These are phyloP conservation scores for Suillus plorans DNA, from an alignment of 768 basidiomycete species.

Conservation along the genomic window DNA sequence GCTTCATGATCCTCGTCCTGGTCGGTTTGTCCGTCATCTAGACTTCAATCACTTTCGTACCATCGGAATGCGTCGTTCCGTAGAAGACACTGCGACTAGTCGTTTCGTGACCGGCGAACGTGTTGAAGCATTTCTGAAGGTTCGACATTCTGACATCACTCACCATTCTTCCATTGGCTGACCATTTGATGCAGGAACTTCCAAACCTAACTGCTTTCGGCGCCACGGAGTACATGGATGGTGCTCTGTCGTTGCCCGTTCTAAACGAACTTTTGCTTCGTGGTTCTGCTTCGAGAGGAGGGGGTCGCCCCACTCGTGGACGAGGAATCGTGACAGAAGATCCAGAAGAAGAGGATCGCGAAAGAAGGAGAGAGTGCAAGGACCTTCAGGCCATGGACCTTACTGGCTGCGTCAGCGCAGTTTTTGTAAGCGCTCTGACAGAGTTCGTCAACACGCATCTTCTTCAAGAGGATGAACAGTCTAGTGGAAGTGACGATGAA, in stretches of 20 bases:
- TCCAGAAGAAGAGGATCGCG: conserved; percentile 73
- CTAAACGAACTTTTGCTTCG: conserved; percentile 90
- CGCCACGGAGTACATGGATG: conserved; percentile 99
- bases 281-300: conserved; percentile 67
- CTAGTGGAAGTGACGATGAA: conserved; percentile 45
- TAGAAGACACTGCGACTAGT: conserved; percentile 85
- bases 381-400: conserved; percentile 89
- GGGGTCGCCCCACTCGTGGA: conserved; percentile 68
- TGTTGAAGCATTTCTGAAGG: conserved; percentile 76
- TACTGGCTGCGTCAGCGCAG: conserved; percentile 91
- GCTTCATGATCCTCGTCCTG: conserved; percentile 68
- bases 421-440: conserved; percentile 82
- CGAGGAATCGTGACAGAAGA: conserved; percentile 54
- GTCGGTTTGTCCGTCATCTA: conserved; percentile 80
- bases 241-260: conserved; percentile 80
- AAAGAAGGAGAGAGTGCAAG: conserved; percentile 69
- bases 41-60: conserved; percentile 98
- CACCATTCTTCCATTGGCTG: conserved; percentile 7
- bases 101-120: conserved; percentile 93
- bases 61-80: conserved; percentile 90
- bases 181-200: conserved; percentile 60
- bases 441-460: conserved; percentile 78
- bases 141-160: conserved; percentile 29
- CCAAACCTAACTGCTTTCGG: conserved; percentile 86
- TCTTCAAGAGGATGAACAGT: conserved; percentile 40